Conservation (phyloP, 2,329 filamentous ascomycete species). For the Calonectria leucothoes region DNA sequence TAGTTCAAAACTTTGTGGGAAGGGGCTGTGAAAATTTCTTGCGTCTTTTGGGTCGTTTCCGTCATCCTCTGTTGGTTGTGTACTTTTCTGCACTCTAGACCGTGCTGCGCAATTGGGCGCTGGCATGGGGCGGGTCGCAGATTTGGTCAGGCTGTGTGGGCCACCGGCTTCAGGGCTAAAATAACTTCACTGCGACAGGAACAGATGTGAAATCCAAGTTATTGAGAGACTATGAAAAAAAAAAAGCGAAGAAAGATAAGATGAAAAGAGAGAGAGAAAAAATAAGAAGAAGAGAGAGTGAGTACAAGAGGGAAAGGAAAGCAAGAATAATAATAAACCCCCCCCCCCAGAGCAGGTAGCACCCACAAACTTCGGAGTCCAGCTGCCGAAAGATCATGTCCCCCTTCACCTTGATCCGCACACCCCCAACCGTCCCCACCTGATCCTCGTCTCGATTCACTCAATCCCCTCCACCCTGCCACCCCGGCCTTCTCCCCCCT, state of each 20-base stretch:
- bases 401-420: constrained; percentile 6
- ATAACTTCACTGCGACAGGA: constrained; percentile 30
- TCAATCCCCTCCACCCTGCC: constrained; percentile 14
- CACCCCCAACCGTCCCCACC: constrained; percentile 28
- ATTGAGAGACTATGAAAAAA: constrained; percentile 13
- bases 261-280: neutral
- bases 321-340: neutral
- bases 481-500: constrained; percentile 7
- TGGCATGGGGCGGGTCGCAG: constrained; percentile 39
- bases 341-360: constrained; percentile 18
- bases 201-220: constrained; percentile 10
- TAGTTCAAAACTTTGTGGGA: neutral
- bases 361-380: constrained; percentile 25
- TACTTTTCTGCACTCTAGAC: constrained; percentile 19
- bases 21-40: constrained; percentile 16
- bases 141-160: constrained; percentile 40
- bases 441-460: constrained; percentile 7
- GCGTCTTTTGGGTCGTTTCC: neutral
- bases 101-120: constrained; percentile 19
- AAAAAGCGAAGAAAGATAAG: neutral
- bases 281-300: constrained; percentile 1
- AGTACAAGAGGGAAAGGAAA: constrained; percentile 8
- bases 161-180: constrained; percentile 33
- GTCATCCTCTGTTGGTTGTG: constrained; percentile 23
- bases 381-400: constrained; percentile 26